Conservation (phyloP, 2,329 filamentous ascomycete genomes). For the Cercospora brassicicola region DNA sequence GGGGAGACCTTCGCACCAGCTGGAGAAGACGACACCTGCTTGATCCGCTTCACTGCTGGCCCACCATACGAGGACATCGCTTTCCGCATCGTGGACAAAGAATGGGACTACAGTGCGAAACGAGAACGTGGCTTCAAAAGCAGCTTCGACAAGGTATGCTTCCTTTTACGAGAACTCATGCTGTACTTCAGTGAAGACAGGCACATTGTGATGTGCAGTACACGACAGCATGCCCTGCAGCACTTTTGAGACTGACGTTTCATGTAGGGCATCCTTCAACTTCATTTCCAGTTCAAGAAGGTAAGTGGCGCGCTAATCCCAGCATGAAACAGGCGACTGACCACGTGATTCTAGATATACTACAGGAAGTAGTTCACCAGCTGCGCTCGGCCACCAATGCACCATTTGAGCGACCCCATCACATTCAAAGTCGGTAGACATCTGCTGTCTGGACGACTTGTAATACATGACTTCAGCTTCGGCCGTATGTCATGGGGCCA, state of each 20-base stretch:
- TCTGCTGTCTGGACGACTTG: conserved; percentile 1
- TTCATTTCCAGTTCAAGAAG: conserved; percentile 99
- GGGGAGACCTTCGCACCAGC: conserved; percentile 92
- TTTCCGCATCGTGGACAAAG: conserved; percentile 94
- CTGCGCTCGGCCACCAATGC: conserved; percentile 12
- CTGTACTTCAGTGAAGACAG: neutral
- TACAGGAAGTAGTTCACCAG: conserved; percentile 44
- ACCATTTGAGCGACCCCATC: conserved; percentile 9
- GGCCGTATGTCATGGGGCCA: conserved; percentile 1
- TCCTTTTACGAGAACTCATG: neutral
- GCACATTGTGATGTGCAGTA: conserved; percentile 5
- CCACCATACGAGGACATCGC: conserved; percentile 96
- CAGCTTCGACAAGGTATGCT: conserved; percentile 89
- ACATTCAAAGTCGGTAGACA: neutral
- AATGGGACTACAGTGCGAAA: conserved; percentile 98
- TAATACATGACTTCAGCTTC: conserved; percentile 9
- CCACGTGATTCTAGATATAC: conserved; percentile 44
- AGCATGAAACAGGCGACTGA: conserved; percentile 19
- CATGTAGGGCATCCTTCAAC: conserved; percentile 80
- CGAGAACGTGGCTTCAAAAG: conserved; percentile 91
- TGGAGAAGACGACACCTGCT: conserved; percentile 93
- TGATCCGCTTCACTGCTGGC: conserved; percentile 93
- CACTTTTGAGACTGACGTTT: conserved; percentile 36
- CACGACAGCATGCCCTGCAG: conserved; percentile 13
- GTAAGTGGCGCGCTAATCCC: conserved; percentile 50